Base-by-base conservation (phyloP, 2,329 filamentous ascomycete genomes). In the Fusarium sp. region DNA sequence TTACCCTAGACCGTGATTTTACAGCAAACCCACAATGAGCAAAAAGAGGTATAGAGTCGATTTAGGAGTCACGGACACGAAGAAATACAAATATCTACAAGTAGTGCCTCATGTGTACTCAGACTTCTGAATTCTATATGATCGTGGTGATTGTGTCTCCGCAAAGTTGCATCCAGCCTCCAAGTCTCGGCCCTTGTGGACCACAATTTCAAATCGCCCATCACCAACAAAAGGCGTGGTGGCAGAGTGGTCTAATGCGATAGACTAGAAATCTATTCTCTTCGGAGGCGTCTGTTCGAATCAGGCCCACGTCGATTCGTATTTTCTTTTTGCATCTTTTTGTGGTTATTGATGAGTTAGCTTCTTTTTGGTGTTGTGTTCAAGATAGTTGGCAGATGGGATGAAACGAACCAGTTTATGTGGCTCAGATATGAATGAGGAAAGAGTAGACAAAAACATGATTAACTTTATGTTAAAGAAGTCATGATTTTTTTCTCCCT, bases 221-320 rank as follows among this genome's bases (percentile, higher is more conserved):
- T 29, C 55, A 57, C 22, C 33, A 36, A 22, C 10, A 57, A 38
- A 29, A 57, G 55, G 55, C 55, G 55, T 17, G 22, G 55, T 57
- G 55, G 55, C 55, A 57, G 55, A 57, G 55, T 57, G 55, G 55
- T 57, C 55, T 57, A 57, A 57, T 57, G 55, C 55, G 55, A 57
- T 57, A 57, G 55, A 57, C 55, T 57, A 57, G 55, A 57, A 57
- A 57, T 57, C 55, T 57, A 57, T 57, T 57, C 55, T 40, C 55
- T 40, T 57, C 55, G 55, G 55, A 40, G 55, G 55, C 55, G 35
- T 57, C 55, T 38, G 55, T 57, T 57, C 55, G 55, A 57, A 57
- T 59, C 56, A 29, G 38, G 36, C 24, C 56, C 22, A n/a, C 55
- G 55, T 58, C 55, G 55, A n/a, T 38, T 38, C 20, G 16, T 38